A percentile compares a stretch with the other conserved stretches of the same genome.
Evolutionary conservation across 257 asterid species (phyloP).

Genomic region (Oldenlandia corymbosa): DNA sequence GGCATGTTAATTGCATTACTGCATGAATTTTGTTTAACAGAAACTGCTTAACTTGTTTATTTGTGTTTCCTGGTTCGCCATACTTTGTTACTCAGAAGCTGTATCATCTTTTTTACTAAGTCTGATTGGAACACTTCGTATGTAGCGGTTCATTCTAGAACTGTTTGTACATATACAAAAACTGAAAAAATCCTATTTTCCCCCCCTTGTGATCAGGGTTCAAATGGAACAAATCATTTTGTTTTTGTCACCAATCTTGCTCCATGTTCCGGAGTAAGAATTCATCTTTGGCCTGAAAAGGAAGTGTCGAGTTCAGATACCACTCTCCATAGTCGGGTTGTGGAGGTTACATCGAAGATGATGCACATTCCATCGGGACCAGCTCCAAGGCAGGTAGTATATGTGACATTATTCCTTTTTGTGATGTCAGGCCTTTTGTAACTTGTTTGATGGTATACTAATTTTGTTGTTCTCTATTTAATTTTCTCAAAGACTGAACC

Average conservation of each 20-base stretch:
- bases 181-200: conserved; percentile 9
- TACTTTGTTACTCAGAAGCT: background rate
- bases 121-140: conserved; percentile 3
- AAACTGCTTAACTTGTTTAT: background rate
- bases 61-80: background rate
- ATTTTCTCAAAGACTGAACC: conserved; percentile 71
- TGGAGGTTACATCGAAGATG: conserved; percentile 90
- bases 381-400: conserved; percentile 94
- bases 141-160: background rate
- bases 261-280: conserved; percentile 92
- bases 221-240: conserved; percentile 59
- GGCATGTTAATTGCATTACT: conserved; percentile 1
- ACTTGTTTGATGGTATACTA: background rate
- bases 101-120: background rate
- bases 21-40: background rate
- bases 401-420: conserved; percentile 17
- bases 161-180: background rate
- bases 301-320: conserved; percentile 44
- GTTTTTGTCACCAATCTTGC: conserved; percentile 90
- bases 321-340: conserved; percentile 35
- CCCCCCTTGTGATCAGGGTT: conserved; percentile 63
- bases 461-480: background rate
- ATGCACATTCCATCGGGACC: conserved; percentile 95
- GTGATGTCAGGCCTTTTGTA: conserved; percentile 8
- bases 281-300: conserved; percentile 90